Evolutionary conservation across 129 eudicot genomes (phyloP).

Genomic region (Gnaphalium uliginosum): DNA sequence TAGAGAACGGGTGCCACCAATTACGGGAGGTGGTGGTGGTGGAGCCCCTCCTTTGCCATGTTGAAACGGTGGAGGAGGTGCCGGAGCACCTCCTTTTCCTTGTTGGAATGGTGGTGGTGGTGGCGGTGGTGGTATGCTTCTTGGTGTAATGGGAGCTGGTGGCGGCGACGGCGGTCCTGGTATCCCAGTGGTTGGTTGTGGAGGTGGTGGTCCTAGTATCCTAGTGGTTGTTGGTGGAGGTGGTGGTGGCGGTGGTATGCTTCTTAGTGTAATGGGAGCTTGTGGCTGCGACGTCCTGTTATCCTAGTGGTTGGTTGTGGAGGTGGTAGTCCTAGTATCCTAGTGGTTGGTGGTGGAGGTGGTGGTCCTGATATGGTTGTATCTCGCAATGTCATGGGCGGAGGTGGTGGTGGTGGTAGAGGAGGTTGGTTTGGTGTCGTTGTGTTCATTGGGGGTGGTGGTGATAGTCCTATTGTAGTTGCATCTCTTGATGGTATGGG

Average conservation of each 20-base stretch:
- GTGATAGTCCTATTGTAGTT: not conserved
- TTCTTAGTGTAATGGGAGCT: constrained; percentile 16
- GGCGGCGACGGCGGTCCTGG: too few relatives aligned
- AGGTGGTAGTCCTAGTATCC: too few relatives aligned
- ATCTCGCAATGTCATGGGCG: constrained; percentile 38
- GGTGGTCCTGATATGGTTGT: not conserved
- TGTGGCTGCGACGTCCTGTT: too few relatives aligned
- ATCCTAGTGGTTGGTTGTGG: too few relatives aligned
- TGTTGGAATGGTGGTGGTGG: constrained; percentile 34
- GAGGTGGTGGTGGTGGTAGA: constrained; percentile 38
- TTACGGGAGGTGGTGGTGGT: constrained; percentile 64
- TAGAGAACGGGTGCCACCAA: constrained; percentile 34
- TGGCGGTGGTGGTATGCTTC: constrained; percentile 38
- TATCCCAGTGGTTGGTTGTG: too few relatives aligned
- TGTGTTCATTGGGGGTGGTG: too few relatives aligned
- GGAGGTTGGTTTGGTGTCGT: constrained; percentile 25
- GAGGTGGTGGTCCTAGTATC: too few relatives aligned
- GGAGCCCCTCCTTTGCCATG: constrained; percentile 47
- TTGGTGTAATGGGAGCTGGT: constrained; percentile 3
- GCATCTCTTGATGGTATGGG: constrained; percentile 40
- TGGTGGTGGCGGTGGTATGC: constrained; percentile 37
- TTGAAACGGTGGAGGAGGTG: constrained; percentile 35
- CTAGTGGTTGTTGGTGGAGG: not conserved
- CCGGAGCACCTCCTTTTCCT: constrained; percentile 44
- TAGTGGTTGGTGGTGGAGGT: too few relatives aligned